Base-by-base conservation (phyloP, 768 basidiomycete genomes). In the Leccinum boreale region DNA sequence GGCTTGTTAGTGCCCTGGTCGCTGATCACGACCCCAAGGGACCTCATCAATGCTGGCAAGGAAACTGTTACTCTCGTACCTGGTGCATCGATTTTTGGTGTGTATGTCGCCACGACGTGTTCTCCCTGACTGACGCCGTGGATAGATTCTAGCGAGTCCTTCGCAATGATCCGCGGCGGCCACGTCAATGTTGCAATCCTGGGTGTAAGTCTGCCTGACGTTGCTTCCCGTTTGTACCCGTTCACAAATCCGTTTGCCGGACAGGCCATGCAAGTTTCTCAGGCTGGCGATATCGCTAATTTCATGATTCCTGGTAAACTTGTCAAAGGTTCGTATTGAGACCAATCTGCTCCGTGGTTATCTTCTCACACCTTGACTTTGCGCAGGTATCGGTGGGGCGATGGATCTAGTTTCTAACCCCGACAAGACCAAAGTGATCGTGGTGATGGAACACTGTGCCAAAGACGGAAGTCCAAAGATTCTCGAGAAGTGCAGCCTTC, bases 251-350 rank as follows among this genome's bases (percentile, higher is more conserved):
- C 31, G 31, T 23, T 19, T 60, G 29, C n/a, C 48, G 24, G 45
- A 11, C 57, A 92, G 90, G 92, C 93, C 10, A 92, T 98, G 92
- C 87, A 98, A 80, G 95, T 98, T 50, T 94, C 93, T 2, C 86
- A 90, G 62, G 85, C 84, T 1, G 94, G 92, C 42, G 95, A 98
- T 71, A 89, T 98, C 61, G 95, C 95, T 56, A 98, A 98, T 78
- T 98, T 93, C 71, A 98, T 97, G 95, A 94, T 97, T 67, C 95
- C 94, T 3, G 92, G 94, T 14, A 96, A 97, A 77, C 81, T 94
- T 70, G 81, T 93, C 33, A 92, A 90, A 79, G 89, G 89, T 82
- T 62, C 12, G 62, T 14, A 39, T 28, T 31, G 39, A 50, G 49
- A 12, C 12, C 17, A n/a, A 21, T 23, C n/a, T 5, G 19, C n/a